Conservation (phyloP, 345 rosid species). For the Xanthoceras sorbifolium region DNA sequence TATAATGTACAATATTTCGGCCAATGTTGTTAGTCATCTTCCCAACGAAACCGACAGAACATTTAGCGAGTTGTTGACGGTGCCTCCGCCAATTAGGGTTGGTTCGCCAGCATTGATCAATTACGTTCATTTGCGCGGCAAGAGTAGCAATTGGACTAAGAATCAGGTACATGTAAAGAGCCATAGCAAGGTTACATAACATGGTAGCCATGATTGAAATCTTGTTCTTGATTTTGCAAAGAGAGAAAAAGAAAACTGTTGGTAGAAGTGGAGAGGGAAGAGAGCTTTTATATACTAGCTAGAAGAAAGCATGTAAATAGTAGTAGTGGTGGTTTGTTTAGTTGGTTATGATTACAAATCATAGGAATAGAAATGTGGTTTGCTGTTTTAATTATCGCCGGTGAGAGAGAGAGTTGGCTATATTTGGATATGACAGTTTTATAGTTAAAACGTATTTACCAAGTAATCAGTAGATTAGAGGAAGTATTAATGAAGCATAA, state of each 20-base stretch:
- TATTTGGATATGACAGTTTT: too few relatives aligned
- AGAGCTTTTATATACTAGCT: background rate
- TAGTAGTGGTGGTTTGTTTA: background rate
- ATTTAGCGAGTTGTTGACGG: conserved; percentile 53
- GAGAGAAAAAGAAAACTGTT: too few relatives aligned
- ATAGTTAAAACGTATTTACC: too few relatives aligned
- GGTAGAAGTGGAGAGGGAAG: background rate
- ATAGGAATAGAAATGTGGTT: background rate
- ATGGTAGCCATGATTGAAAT: conserved; percentile 10
- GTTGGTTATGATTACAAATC: background rate
- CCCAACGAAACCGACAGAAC: conserved; percentile 66
- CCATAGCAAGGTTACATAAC: conserved; percentile 13
- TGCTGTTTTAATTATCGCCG: background rate
- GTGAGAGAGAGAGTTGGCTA: background rate
- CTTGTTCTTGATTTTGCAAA: too few relatives aligned
- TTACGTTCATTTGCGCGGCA: conserved; percentile 48
- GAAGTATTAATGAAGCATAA: background rate
- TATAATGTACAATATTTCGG: conserved; percentile 37
- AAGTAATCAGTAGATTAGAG: too few relatives aligned
- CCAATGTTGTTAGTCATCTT: conserved; percentile 71
- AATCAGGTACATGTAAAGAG: conserved; percentile 22
- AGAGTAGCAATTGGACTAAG: background rate
- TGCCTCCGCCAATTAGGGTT: conserved; percentile 50
- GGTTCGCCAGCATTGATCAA: conserved; percentile 71
- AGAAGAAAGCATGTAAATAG: background rate